Evolutionary conservation across 257 asterid species (phyloP), one percentile per base, ranked within the genome.

Genomic region (Forsythia viridissima): DNA sequence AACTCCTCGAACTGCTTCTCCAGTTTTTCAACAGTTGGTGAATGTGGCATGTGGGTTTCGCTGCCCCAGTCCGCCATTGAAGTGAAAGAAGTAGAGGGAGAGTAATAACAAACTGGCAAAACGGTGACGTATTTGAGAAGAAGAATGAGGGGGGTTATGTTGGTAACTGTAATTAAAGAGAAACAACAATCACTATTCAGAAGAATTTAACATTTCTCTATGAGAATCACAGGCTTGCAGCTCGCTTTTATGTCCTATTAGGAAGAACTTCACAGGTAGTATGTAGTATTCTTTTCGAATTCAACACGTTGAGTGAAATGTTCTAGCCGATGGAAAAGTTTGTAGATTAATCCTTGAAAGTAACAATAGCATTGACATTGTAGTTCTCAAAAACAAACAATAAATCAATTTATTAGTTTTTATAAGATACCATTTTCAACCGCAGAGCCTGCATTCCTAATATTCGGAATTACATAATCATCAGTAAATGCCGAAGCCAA

Each of bases 1-100:
- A 95, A 93, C 41, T 79, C 92, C 69, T 86, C 91, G 74, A 95
- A 93, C 86, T 95, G 98, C 79, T 87, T 87, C 79, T 90, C 97
- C 70, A 93, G 83, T 43, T 86, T 78, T 63, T 81, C 90, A 39
- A 84, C 15, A 3, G 88, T 71, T 48, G 89, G 88, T 52, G 94
- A 90, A 34, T 81, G 55, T 43, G 89, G 82, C 71, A 81, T 80
- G 75, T 63, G 74, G 76, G 74, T 48, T 79, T 74, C 86, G 57
- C 81, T 79, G 72, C 76, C 88, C n/a, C 78, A 88, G 67, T 70
- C 52, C 5, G 90, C 84, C 95, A 91, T 90, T 61, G 93, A 83
- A 59, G 86, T 68, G 82, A 82, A 48, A 4, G 71, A 59, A 69
- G 78, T 76, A 63, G 83, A 51, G 37, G 76, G 84, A 42, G 46